Base-by-base conservation (phyloP, 352 stramenopile species). In the Globisporangium emineosum region DNA sequence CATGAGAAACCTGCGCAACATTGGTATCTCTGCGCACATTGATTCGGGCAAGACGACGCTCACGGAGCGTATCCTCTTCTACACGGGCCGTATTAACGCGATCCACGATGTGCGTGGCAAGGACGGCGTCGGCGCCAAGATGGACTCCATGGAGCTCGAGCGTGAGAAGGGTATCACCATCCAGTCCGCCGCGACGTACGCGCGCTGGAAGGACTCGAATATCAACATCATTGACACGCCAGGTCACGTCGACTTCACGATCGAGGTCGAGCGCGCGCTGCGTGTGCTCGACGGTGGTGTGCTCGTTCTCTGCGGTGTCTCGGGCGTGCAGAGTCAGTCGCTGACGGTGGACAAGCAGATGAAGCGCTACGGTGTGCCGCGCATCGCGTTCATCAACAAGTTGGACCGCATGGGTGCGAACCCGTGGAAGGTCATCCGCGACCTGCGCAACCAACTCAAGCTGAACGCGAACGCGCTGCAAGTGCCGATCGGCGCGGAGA, bases 301-400 rank as follows among this genome's bases (percentile, higher is more conserved):
- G 17, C 40, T 47, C 40, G 40, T 47, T 15, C 40, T 47, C 6
- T 97, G 88, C 57, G 87, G 86, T 58, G 84, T 93, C 58, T 92
- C 83, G 10, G 97, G 97, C 47, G 98, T 99, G 53, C 97, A 99
- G 81, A 98, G 87, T 53, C 98, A 99, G 83, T 98, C 92, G 64
- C 78, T 99, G 5, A 99, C 98, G 1, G 98, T 99, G 10, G 97
- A 99, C 85, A 94, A 98, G 67, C 97, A 99, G 84, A 99, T 99
- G 96, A 99, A 99, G 83, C 93, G 98, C 42, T 99, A 99, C 79
- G 96, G 98, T 51, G 97, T 99, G 40, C 98, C 98, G 19, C 89
- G 98, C 62, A 86, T 99, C 40, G 97, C 96, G 19, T 99, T 99
- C 75, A 97, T 99, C 71, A 99, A 99, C 86, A 99, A 99, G 77